Conservation (phyloP, 257 asterid species). For the Solanum appendiculatum region DNA sequence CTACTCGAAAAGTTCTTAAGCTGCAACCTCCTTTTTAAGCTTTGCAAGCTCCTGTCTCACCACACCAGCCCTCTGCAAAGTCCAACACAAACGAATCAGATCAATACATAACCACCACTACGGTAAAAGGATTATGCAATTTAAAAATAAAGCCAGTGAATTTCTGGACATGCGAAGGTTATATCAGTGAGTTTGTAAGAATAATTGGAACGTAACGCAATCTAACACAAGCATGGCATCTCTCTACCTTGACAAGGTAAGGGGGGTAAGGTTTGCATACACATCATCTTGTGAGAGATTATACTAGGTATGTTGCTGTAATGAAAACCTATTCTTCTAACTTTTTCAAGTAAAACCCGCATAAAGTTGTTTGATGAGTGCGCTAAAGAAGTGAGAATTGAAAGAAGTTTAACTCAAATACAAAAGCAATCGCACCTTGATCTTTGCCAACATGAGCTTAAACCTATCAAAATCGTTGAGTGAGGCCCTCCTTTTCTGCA, state of each 20-base stretch:
- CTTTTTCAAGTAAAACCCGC: not conserved
- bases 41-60: slow-evolving; percentile 66
- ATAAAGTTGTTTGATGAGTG: not conserved
- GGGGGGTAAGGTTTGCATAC: not conserved
- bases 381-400: not conserved
- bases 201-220: not conserved
- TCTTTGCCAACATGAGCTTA: slow-evolving; percentile 22
- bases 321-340: not conserved
- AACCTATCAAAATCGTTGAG: slow-evolving; percentile 19
- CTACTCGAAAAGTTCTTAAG: slow-evolving; percentile 13
- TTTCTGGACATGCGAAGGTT: not conserved
- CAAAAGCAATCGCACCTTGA: slow-evolving; percentile 8
- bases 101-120: not conserved
- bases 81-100: not conserved
- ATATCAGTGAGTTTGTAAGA: too few relatives aligned
- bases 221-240: not conserved
- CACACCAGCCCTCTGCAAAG: slow-evolving; percentile 54
- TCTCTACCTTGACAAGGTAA: not conserved
- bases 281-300: not conserved
- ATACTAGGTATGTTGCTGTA: not conserved
- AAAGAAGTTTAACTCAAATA: not conserved
- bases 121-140: not conserved
- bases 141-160: too few relatives aligned
- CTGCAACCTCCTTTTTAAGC: slow-evolving; percentile 45
- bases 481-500: slow-evolving; percentile 18